Percentiles rank a stretch among this genome's conserved stretches.
Conservation (phyloP, 2,329 filamentous ascomycete genomes). For the Penicillium sp. region DNA sequence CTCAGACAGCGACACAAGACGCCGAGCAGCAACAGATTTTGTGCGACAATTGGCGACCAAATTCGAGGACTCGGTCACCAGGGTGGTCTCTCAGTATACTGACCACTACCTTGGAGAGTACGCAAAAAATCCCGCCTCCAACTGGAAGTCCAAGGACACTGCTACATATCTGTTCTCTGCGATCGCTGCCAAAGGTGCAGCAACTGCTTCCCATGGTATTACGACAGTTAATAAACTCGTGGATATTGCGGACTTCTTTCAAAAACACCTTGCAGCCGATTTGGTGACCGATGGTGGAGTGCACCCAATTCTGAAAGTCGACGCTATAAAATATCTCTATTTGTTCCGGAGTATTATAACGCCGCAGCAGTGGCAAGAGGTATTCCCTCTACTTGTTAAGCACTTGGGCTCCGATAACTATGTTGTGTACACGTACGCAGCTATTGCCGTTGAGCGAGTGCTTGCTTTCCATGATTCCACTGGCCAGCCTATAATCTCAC, state of each 20-base stretch:
- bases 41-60: constrained; percentile 81
- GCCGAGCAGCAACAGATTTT: constrained; percentile 92
- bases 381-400: constrained; percentile 84
- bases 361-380: constrained; percentile 84
- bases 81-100: constrained; percentile 82
- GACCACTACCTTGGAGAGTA: constrained; percentile 76
- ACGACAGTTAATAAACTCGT: constrained; percentile 84
- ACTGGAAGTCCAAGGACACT: constrained; percentile 98
- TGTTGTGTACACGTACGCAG: constrained; percentile 95
- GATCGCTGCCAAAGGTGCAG: constrained; percentile 84
- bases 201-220: constrained; percentile 84
- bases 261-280: constrained; percentile 86
- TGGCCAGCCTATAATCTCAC: constrained; percentile 73
- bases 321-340: constrained; percentile 97
- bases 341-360: constrained; percentile 93
- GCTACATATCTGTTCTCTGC: constrained; percentile 96
- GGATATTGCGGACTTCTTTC: constrained; percentile 91
- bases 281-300: constrained; percentile 65
- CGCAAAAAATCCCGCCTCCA: constrained; percentile 60
- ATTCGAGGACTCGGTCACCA: constrained; percentile 80
- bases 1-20: constrained; percentile 88
- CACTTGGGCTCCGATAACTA: constrained; percentile 88
- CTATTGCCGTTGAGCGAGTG: constrained; percentile 92
- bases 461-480: constrained; percentile 75
- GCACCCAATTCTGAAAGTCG: constrained; percentile 87